Percentiles rank a stretch among this genome's conserved stretches.
Conservation (phyloP, 73 alveolate genomes). For the Urostyla sp. region DNA sequence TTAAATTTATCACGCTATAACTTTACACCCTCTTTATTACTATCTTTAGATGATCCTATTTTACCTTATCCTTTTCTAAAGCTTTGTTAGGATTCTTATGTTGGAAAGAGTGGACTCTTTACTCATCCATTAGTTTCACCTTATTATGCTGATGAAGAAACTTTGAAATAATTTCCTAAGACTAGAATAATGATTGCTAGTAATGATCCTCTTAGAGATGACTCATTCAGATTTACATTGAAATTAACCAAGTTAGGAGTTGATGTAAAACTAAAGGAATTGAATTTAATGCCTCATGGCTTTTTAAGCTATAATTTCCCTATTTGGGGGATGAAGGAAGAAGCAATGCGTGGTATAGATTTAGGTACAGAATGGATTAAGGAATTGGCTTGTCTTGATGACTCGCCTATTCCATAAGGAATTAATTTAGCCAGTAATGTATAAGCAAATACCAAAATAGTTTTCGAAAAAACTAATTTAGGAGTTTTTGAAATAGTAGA, state of each 20-base stretch:
- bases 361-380: constrained; percentile 42
- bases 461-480: too few species aligned
- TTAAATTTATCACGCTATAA: constrained; percentile 75
- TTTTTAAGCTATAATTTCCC: constrained; percentile 56
- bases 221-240: constrained; percentile 38
- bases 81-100: constrained; percentile 84
- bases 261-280: constrained; percentile 54
- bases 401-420: too few species aligned
- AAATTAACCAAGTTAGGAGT: constrained; percentile 22
- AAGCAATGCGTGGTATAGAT: constrained; percentile 42
- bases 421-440: too few species aligned
- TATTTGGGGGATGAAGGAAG: constrained; percentile 55
- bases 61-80: constrained; percentile 84
- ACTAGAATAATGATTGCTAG: constrained; percentile 80
- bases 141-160: constrained; percentile 50
- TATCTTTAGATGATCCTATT: constrained; percentile 91
- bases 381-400: constrained; percentile 13
- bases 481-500: too few species aligned
- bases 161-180: constrained; percentile 70
- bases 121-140: constrained; percentile 83
- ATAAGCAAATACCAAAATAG: too few species aligned
- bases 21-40: constrained; percentile 84
- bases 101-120: constrained; percentile 69
- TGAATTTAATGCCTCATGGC: constrained; percentile 71
- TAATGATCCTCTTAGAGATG: constrained; percentile 84